These are phyloP conservation scores for Lasiodiplodia citricola DNA, from an alignment of 2,329 filamentous ascomycete genomes.

Conservation along the genomic window DNA sequence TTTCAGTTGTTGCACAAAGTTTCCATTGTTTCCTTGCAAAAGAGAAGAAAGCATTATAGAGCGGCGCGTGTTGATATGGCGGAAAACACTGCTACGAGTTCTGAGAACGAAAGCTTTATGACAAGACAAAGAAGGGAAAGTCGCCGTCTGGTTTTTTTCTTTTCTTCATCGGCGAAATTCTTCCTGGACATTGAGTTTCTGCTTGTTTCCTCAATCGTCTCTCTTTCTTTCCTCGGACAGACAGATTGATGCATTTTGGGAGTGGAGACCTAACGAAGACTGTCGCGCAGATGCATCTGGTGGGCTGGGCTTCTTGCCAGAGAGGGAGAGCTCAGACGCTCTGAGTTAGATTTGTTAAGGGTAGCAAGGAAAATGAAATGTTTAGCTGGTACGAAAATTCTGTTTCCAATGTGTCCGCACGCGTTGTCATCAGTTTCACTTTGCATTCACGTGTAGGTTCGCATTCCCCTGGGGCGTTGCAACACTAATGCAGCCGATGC, in stretches of 20 bases:
- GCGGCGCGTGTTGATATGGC: constrained; percentile 11
- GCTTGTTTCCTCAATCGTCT: background rate
- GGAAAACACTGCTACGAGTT: constrained; percentile 19
- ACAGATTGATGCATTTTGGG: background rate
- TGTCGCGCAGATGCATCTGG: constrained; percentile 16
- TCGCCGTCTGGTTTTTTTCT: constrained; percentile 1
- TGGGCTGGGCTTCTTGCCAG: constrained; percentile 21
- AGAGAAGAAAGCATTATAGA: constrained; percentile 24
- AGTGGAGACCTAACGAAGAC: background rate
- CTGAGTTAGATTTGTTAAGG: constrained; percentile 1
- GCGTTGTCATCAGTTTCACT: background rate
- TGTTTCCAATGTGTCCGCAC: background rate
- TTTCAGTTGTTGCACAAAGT: background rate
- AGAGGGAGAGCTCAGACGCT: constrained; percentile 18
- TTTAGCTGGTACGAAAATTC: background rate
- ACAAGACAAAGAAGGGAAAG: constrained; percentile 22
- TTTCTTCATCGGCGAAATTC: constrained; percentile 21
- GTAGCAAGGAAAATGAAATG: constrained; percentile 8
- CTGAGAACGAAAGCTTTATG: constrained; percentile 24
- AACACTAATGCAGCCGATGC: too few species aligned
- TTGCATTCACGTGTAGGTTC: background rate
- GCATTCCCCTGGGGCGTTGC: too few species aligned
- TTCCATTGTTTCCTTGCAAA: constrained; percentile 5
- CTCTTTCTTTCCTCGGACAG: background rate
- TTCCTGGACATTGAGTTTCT: constrained; percentile 2